Base-by-base conservation (phyloP, 805 yeast species). In the Ogataea minuta region DNA sequence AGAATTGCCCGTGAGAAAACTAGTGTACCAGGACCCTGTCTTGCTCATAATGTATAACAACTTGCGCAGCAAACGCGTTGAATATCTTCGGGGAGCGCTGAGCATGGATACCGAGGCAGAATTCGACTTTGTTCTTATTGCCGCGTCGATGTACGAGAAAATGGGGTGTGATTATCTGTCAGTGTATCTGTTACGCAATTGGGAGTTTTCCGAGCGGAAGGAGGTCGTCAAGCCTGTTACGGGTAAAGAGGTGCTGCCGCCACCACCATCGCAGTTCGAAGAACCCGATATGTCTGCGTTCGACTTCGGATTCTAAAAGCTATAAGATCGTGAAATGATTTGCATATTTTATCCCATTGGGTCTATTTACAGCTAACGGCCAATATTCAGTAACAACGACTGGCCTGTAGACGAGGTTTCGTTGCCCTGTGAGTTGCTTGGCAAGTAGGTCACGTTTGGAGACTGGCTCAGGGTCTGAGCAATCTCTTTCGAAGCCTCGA, bases 401-500 rank as follows among this genome's bases (percentile, higher is more conserved):
- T 77, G 81, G 63, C 67, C 53, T 48, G 64, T 28, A 48, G 66
- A 60, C 10, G 62, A 64, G 9, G 64, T 67, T 24, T 59, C 63
- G 23, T 71, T 71, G 34, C 72, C 66, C 21, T 53, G 33, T 10
- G 63, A 50, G 13, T 64, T 63, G 43, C 73, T 59, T 44, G 99
- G 99, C 59, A 91, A 76, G 63, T 91, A 91, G 9, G 96, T 84
- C 39, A 91, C 84, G 60, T 90, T 91, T 10, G 87, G 76, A 35
- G 95, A 83, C 43, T 71, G 65, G 16, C 96, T 87, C 60, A 93
- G 73, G 10, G 96, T 88, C 41, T 72, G 69, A 8, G 99, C 99
- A 64, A 93, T 93, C 48, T 90, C 97, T 70, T 87, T 89, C 23
- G 96, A 85, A 1, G 99, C 97, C 62, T 93, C 99, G 52, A 93